Base-by-base conservation (phyloP, 768 basidiomycete species). In the Serendipita vermifera region DNA sequence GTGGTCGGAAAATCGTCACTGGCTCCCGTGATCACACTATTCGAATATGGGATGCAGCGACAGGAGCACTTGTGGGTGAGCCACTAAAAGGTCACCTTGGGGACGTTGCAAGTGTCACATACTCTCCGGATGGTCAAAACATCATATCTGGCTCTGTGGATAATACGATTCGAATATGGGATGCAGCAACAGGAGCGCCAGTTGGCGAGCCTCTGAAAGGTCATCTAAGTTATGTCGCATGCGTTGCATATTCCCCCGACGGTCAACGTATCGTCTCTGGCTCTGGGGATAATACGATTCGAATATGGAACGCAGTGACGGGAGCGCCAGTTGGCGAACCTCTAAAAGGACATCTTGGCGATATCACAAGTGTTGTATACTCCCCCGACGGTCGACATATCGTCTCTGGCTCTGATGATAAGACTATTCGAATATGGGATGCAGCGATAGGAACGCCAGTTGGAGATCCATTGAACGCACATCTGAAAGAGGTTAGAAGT, bases 401-500 rank as follows among this genome's bases (percentile, higher is more conserved):
- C 31, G 64, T 60, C 14, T 66, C 69, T 3, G 67, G 64, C 5
- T 67, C 66, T 1, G 69, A 68, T 43, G 63, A 70, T 33, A 64
- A 62, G 48, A 58, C 55, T 1, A 62, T 70, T 13, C 66, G 64
- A 14, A 33, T 70, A 55, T 69, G 66, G 66, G 61, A 69, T 14
- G 64, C 62, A 11, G 59, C 62, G 7, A 26, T 55, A 0, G 65
- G 66, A 17, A 39, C 61, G 0, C 61, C 60, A 55, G 46, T 57
- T 15, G 59, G 60, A 39, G 62, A 62, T 14, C 68, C 68, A 54
- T 29, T 68, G 1, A 62, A 62, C 13, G 56, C 61, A 1, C 26
- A 54, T 9, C 56, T 67, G 38, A 60, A 57, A 39, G 33, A 7
- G 0, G 59, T 1, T 27, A 55, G 0, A n/a, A 55, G 57, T 6